Conservation (phyloP, 768 basidiomycete species). For the Suillus fuscotomentosus region DNA sequence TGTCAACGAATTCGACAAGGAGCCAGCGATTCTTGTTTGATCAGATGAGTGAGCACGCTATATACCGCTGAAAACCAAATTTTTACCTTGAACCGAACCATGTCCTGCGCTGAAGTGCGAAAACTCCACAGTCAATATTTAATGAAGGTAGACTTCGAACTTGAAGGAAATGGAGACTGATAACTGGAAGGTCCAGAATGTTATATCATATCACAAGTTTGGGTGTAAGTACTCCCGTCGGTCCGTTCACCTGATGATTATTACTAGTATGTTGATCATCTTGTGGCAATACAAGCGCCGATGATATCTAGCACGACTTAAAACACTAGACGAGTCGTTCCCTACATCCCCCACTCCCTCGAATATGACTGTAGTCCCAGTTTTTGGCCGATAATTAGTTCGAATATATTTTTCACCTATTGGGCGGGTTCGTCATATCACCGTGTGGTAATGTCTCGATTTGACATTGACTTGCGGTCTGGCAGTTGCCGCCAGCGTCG, state of each 20-base stretch:
- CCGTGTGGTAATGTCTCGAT: too few species aligned
- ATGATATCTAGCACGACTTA: too few species aligned
- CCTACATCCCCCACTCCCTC: not conserved
- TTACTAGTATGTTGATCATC: too few species aligned
- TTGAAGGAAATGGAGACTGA: not conserved
- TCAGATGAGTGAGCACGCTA: not conserved
- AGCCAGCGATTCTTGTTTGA: slow-evolving; percentile 82
- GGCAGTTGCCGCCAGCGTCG: too few species aligned
- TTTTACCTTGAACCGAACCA: slow-evolving; percentile 3
- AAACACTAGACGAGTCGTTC: too few species aligned
- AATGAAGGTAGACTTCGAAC: not conserved
- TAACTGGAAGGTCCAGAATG: not conserved
- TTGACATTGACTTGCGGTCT: too few species aligned
- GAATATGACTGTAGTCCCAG: not conserved
- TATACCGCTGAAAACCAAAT: not conserved
- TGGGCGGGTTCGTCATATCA: not conserved
- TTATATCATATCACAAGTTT: not conserved
- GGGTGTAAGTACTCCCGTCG: too few species aligned
- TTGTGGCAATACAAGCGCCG: too few species aligned
- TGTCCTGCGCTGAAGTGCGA: not conserved
- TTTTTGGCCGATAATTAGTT: not conserved
- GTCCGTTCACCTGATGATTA: too few species aligned
- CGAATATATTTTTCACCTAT: not conserved
- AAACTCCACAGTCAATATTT: not conserved
- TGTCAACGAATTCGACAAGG: slow-evolving; percentile 67